These are phyloP conservation scores for Ophiostoma quercus DNA, from an alignment of 2,329 filamentous ascomycete species.

Conservation along the genomic window DNA sequence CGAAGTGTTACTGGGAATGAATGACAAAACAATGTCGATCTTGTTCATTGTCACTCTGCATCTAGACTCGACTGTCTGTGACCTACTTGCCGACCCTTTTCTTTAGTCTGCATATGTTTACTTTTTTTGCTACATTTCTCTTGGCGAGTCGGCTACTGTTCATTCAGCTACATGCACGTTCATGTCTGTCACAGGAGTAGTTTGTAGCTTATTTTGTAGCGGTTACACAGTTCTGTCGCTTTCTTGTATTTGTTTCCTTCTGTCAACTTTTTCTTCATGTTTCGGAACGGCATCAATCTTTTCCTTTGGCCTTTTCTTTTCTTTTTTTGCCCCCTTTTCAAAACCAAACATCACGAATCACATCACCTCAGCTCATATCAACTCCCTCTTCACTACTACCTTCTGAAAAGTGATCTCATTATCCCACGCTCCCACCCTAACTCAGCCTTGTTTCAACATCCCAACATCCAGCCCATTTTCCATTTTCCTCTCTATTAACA, in stretches of 20 bases:
- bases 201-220: not conserved
- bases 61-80: not conserved
- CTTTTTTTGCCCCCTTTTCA: not conserved
- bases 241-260: not conserved
- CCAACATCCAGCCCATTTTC: not conserved
- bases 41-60: not conserved
- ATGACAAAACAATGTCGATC: not conserved
- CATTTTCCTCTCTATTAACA: not conserved
- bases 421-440: not conserved
- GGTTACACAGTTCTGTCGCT: not conserved
- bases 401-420: not conserved
- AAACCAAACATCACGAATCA: not conserved
- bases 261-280: not conserved
- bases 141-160: not conserved
- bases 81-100: not conserved
- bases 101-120: not conserved
- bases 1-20: not conserved
- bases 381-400: not conserved
- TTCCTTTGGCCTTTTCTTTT: not conserved
- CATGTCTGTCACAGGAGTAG: not conserved
- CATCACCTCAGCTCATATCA: not conserved
- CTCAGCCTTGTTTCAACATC: conserved; percentile 7
- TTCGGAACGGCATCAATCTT: not conserved
- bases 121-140: not conserved
- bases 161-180: not conserved